phyloP scores from a whole-genome alignment of 495 filamentous ascomycete species.

The Podospora fimiseda region DNA sequence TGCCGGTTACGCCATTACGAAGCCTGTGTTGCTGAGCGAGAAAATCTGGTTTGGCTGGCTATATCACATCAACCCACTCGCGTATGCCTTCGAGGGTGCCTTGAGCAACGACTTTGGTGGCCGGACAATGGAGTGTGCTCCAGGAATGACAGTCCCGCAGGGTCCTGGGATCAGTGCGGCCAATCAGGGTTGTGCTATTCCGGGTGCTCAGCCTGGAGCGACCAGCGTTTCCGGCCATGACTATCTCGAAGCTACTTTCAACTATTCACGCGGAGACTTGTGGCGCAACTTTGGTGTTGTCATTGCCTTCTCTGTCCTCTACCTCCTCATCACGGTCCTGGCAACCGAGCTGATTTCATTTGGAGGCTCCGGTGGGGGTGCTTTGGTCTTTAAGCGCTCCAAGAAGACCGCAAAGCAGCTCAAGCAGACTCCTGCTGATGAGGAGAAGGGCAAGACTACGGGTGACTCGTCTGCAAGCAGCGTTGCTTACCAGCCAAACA shows the following conservation, averaged over 20 bases:
- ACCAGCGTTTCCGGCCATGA: conserved; percentile 50
- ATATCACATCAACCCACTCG: conserved; percentile 61
- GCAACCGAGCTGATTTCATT: conserved; percentile 52
- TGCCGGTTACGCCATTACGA: conserved; percentile 68
- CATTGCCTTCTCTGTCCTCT: conserved; percentile 62
- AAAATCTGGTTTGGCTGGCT: conserved; percentile 75
- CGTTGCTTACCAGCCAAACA: conserved; percentile 31
- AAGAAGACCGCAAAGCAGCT: conserved; percentile 26
- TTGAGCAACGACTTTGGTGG: conserved; percentile 64
- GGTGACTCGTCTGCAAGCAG: conserved; percentile 18
- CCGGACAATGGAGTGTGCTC: conserved; percentile 43
- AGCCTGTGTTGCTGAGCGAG: conserved; percentile 50
- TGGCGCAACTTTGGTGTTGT: conserved; percentile 81
- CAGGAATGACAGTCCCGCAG: conserved; percentile 50
- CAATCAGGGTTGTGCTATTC: conserved; percentile 55
- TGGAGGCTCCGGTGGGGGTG: conserved; percentile 27
- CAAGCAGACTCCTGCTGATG: conserved; percentile 23
- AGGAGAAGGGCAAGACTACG: conserved; percentile 36
- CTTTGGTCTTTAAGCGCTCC: conserved; percentile 28
- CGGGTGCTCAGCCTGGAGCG: conserved; percentile 49
- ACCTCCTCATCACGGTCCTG: conserved; percentile 60
- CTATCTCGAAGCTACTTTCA: conserved; percentile 52
- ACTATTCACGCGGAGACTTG: conserved; percentile 56
- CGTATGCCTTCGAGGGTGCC: conserved; percentile 65
- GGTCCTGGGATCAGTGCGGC: conserved; percentile 44